These are phyloP conservation scores for Exophiala oligosperma DNA, from an alignment of 2,329 filamentous ascomycete species.

Conservation along the genomic window DNA sequence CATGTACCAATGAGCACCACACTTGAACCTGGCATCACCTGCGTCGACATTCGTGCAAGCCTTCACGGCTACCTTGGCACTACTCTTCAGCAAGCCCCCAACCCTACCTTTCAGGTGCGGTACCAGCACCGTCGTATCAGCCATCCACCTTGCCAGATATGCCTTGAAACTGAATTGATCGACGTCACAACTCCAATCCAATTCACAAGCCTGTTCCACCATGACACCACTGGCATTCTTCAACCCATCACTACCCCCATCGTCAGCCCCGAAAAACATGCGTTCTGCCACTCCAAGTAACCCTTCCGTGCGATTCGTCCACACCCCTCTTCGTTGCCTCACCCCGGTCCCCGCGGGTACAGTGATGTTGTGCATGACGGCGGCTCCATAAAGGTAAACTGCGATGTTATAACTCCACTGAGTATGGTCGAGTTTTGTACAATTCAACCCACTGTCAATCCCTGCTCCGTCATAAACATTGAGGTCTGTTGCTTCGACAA, in stretches of 20 bases:
- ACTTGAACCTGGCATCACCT: constrained; percentile 52
- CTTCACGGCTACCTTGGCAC: neutral
- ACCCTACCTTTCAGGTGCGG: constrained; percentile 57
- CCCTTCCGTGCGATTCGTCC: neutral
- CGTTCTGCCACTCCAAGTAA: neutral
- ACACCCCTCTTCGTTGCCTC: neutral
- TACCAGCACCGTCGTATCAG: constrained; percentile 56
- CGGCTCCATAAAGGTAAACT: constrained; percentile 50
- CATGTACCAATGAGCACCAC: constrained; percentile 63
- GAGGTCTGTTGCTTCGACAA: constrained; percentile 61
- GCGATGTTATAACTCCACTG: constrained; percentile 69
- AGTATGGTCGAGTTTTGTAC: constrained; percentile 58
- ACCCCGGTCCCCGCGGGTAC: constrained; percentile 32
- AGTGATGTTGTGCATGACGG: constrained; percentile 52
- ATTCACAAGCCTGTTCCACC: constrained; percentile 60
- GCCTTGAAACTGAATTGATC: constrained; percentile 67
- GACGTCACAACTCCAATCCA: constrained; percentile 54
- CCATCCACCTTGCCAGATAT: constrained; percentile 61
- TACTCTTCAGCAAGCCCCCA: constrained; percentile 39
- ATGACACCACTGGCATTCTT: constrained; percentile 51
- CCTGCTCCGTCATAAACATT: constrained; percentile 64
- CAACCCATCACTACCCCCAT: constrained; percentile 46
- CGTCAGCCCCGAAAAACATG: constrained; percentile 31
- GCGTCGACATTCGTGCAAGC: neutral
- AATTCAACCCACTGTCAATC: constrained; percentile 53